Conservation (phyloP, 2,329 filamentous ascomycete genomes). For the Aspergillus unguis region DNA sequence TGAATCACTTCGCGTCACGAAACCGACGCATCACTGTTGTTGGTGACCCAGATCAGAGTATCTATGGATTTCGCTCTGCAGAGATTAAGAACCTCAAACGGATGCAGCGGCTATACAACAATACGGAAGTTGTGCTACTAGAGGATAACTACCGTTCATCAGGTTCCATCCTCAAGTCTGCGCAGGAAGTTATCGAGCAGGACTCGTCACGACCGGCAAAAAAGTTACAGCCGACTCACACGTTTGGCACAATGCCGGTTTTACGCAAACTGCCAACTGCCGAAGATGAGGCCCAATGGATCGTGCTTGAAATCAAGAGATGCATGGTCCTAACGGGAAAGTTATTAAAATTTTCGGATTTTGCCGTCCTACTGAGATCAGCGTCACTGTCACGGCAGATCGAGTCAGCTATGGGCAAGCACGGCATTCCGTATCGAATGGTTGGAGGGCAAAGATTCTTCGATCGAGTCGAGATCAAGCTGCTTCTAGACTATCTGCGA, state of each 20-base stretch:
- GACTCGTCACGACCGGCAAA: constrained; percentile 79
- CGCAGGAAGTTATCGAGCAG: constrained; percentile 85
- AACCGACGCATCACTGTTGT: constrained; percentile 83
- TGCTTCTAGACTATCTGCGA: constrained; percentile 81
- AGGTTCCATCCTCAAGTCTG: constrained; percentile 73
- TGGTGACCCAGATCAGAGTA: constrained; percentile 95
- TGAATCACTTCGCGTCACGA: constrained; percentile 76
- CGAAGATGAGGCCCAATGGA: constrained; percentile 77
- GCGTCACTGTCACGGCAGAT: constrained; percentile 80
- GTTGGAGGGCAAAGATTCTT: constrained; percentile 89
- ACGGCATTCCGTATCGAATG: constrained; percentile 86
- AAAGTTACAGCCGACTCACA: constrained; percentile 73
- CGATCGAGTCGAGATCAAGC: constrained; percentile 83
- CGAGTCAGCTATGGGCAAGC: constrained; percentile 74
- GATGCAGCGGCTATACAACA: constrained; percentile 71
- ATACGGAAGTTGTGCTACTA: constrained; percentile 76
- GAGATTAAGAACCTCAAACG: constrained; percentile 82
- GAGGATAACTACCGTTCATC: constrained; percentile 96
- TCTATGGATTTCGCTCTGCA: constrained; percentile 92
- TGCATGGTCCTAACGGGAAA: constrained; percentile 67
- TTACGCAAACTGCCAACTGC: constrained; percentile 70
- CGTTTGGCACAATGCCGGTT: constrained; percentile 74
- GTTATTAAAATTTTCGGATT: constrained; percentile 70
- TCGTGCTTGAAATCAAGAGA: constrained; percentile 77
- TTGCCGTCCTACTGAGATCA: constrained; percentile 83